Evolutionary conservation across 345 rosid species (phyloP).

Genomic region (Punica granatum): DNA sequence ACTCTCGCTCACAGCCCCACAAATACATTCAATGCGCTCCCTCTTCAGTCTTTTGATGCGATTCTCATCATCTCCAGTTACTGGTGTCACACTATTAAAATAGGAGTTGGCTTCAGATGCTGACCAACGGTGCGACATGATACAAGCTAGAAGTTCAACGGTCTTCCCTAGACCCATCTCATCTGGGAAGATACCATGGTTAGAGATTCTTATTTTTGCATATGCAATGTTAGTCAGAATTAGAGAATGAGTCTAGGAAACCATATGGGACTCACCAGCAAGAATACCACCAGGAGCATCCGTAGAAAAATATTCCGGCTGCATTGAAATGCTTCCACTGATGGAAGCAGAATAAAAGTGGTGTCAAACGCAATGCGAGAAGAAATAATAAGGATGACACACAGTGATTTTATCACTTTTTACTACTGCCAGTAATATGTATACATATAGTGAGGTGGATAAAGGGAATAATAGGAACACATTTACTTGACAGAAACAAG

Average conservation of each 20-base stretch:
- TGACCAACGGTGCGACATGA: conserved; percentile 63
- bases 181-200: conserved; percentile 33
- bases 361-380: neutral
- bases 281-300: conserved; percentile 83
- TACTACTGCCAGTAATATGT: conserved; percentile 5
- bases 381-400: neutral
- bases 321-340: conserved; percentile 82
- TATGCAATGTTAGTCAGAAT: neutral
- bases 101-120: conserved; percentile 28
- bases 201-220: neutral
- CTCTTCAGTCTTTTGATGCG: conserved; percentile 55
- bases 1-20: conserved; percentile 95
- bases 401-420: conserved; percentile 4
- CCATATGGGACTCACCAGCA: conserved; percentile 53
- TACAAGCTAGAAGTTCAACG: conserved; percentile 87
- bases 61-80: conserved; percentile 29
- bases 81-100: conserved; percentile 15
- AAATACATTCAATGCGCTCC: conserved; percentile 89
- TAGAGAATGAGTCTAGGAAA: neutral
- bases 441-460: neutral
- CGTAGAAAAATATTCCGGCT: conserved; percentile 42
- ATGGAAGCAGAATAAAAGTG: conserved; percentile 14
- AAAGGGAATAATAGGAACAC: neutral
- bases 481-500: neutral
- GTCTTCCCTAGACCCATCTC: conserved; percentile 99